Evolutionary conservation across 768 basidiomycete genomes (phyloP), one percentile per base, ranked within the genome.

Genomic region (Dioszegia hungarica): DNA sequence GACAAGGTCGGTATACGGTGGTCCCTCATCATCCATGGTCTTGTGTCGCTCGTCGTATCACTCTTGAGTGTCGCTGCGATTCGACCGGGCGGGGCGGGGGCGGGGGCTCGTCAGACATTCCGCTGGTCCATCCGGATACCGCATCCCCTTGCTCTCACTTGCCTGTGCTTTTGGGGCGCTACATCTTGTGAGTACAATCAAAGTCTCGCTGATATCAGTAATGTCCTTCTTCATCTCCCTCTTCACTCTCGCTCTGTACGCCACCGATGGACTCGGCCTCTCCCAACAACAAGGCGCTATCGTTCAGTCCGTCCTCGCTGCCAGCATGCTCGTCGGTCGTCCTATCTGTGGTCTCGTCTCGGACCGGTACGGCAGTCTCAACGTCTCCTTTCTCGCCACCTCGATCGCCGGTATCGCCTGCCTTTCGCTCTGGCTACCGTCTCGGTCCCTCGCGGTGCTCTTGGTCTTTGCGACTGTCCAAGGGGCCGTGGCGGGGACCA

Each of bases 1-100:
- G 56, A 52, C 15, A 19, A 31, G 9, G 37, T 57, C 48, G 33
- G 38, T 20, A 54, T 61, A 0, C 52, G 54, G 28, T 61, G 44
- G 41, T 45, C 60, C 2, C 34, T 61, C 0, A 55, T 61, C 44
- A 41, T 41, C 40, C n/a, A 41, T n/a, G 40, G 40, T 9, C n/a
- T n/a, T 5, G n/a, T 41, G 24, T 41, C 40, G 24, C 6, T 41
- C 6, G 40, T 9, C 8, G 40, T 41, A 6, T 6, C n/a, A 17
- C n/a, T 41, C 8, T 17, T 25, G 6, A 9, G 40, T 8, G n/a
- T n/a, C 40, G 8, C n/a, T 41, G 8, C n/a, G 6, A 25, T 25
- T 9, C 40, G n/a, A 17, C 40, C 40, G n/a, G 40, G n/a, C n/a
- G n/a, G n/a, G n/a, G n/a, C n/a, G n/a, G n/a, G n/a, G n/a, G n/a